Conservation (phyloP, 768 basidiomycete species). For the Termitomyces sp. region DNA sequence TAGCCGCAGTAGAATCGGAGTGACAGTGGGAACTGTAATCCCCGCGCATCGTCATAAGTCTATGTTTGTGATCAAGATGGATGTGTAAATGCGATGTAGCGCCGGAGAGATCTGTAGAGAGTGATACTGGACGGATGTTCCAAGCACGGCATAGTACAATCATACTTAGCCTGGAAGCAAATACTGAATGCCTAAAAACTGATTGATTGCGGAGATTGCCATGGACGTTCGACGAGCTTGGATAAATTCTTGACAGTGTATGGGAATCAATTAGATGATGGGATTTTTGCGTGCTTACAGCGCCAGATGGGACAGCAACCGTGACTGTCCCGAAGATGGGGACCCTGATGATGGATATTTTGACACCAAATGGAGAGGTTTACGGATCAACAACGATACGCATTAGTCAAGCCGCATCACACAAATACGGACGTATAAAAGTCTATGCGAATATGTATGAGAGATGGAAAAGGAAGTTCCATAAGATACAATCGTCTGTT, state of each 20-base stretch:
- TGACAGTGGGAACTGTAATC: constrained; percentile 8
- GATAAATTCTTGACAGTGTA: not conserved
- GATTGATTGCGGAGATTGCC: constrained; percentile 1
- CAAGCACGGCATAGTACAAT: not conserved
- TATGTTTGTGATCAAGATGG: constrained; percentile 5
- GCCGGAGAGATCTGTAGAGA: not conserved
- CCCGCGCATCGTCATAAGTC: constrained; percentile 10
- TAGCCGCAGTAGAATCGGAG: constrained; percentile 15
- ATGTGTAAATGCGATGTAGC: constrained; percentile 4
- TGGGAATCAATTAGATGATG: constrained; percentile 9
- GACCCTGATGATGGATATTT: not conserved
- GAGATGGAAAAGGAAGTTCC: not conserved
- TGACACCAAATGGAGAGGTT: constrained; percentile 3
- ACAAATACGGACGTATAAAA: not conserved
- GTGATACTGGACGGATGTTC: not conserved
- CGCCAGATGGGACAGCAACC: not conserved
- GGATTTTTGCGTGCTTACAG: not conserved
- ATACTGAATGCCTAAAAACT: not conserved
- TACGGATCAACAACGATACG: constrained; percentile 2
- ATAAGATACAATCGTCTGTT: not conserved
- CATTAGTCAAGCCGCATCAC: not conserved
- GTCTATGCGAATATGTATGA: not conserved
- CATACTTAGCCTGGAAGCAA: not conserved
- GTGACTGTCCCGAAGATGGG: not conserved
- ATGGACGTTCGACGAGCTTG: not conserved